phyloP scores from a whole-genome alignment of 768 basidiomycete species.

The Amanita molliuscula region DNA sequence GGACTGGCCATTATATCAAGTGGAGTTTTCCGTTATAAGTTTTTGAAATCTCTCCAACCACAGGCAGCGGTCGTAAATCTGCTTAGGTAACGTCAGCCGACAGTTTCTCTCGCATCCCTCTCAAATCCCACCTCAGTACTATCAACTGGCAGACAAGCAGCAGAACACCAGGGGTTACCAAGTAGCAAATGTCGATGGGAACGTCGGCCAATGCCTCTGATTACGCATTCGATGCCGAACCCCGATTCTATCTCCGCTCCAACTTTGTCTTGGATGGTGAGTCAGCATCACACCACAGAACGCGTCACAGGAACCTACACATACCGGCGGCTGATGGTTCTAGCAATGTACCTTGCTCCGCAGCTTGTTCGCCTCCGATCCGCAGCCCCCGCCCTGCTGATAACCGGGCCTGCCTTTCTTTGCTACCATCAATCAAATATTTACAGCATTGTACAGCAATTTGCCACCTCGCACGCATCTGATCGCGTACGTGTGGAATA shows the following conservation, averaged over 20 bases:
- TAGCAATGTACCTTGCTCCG: not conserved
- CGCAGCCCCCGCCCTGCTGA: not conserved
- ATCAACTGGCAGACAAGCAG: conserved; percentile 7
- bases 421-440: not conserved
- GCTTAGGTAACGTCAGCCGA: conserved; percentile 28
- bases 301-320: conserved; percentile 31
- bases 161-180: conserved; percentile 1
- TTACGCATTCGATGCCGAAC: conserved; percentile 18
- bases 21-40: conserved; percentile 29
- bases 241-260: conserved; percentile 21
- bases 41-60: conserved; percentile 5
- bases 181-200: conserved; percentile 8
- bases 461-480: not conserved
- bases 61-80: conserved; percentile 17
- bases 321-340: conserved; percentile 21
- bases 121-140: conserved; percentile 7
- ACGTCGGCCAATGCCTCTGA: not conserved
- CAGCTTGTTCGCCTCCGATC: not conserved
- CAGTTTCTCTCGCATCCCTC: not conserved
- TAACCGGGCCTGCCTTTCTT: not conserved
- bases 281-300: not conserved
- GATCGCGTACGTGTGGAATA: not conserved
- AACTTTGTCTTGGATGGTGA: conserved; percentile 11
- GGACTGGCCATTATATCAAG: conserved; percentile 22
- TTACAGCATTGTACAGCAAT: not conserved